phyloP scores from a whole-genome alignment of 2,329 filamentous ascomycete genomes.

The Pseudogymnoascus sp. region DNA sequence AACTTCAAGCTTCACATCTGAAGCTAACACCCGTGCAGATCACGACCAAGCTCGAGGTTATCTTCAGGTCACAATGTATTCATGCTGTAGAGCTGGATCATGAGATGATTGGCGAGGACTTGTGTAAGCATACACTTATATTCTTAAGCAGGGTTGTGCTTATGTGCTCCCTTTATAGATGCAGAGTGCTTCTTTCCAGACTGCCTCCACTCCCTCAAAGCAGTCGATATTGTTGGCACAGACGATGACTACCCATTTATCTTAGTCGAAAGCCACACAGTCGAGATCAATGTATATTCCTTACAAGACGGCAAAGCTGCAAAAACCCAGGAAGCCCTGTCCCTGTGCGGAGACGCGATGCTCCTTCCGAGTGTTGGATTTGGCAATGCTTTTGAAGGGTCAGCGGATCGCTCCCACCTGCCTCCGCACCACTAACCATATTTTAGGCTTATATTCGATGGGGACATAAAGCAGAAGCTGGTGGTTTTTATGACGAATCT shows the following conservation, averaged over 20 bases:
- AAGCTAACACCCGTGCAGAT: not conserved
- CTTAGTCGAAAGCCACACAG: not conserved
- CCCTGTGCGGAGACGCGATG: not conserved
- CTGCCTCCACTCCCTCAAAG: not conserved
- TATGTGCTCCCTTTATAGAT: not conserved
- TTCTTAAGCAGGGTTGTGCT: not conserved
- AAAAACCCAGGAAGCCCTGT: not conserved
- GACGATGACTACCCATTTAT: not conserved
- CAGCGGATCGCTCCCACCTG: not conserved
- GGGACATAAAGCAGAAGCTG: slow-evolving; percentile 24
- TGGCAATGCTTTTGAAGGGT: not conserved
- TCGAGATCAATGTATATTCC: not conserved
- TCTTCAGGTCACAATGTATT: not conserved
- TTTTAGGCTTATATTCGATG: slow-evolving; percentile 26
- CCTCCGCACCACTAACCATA: not conserved
- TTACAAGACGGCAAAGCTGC: not conserved
- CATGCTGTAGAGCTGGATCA: not conserved
- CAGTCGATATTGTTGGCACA: not conserved
- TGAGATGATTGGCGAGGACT: not conserved
- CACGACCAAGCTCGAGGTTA: not conserved
- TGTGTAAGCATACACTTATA: not conserved
- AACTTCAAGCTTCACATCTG: not conserved
- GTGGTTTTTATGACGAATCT: slow-evolving; percentile 25
- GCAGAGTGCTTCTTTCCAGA: not conserved
- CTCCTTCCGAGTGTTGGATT: not conserved